Conservation (phyloP, 129 eudicot species). For the Lactuca saligna region DNA sequence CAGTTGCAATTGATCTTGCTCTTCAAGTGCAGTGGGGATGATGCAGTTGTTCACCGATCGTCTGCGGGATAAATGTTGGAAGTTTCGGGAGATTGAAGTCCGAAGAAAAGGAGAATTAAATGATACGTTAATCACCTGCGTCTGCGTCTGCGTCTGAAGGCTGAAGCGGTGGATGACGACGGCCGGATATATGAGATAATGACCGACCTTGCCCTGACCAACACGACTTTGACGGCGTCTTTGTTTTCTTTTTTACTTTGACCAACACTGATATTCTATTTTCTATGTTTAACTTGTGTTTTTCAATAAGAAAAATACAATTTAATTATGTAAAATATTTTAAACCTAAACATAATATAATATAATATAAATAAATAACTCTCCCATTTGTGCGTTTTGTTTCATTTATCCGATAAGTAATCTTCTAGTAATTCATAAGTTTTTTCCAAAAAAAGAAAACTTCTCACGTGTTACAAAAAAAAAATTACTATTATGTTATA, state of each 20-base stretch:
- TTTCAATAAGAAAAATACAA: background rate
- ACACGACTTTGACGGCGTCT: constrained; percentile 23
- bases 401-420: too few species aligned
- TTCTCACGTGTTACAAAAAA: too few species aligned
- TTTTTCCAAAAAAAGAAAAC: too few species aligned
- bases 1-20: background rate
- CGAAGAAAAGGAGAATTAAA: background rate
- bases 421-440: too few species aligned
- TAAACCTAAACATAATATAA: too few species aligned
- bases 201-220: constrained; percentile 15
- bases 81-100: constrained; percentile 1
- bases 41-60: constrained; percentile 5
- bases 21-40: background rate
- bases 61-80: background rate
- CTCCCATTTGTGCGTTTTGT: too few species aligned
- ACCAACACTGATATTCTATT: background rate
- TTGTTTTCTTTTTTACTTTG: constrained; percentile 16
- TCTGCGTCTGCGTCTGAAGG: background rate
- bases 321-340: too few species aligned
- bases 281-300: background rate
- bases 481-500: too few species aligned
- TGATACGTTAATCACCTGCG: background rate
- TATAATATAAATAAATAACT: too few species aligned
- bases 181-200: constrained; percentile 5
- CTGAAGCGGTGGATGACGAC: constrained; percentile 18